These are phyloP conservation scores for Aleurites moluccanus DNA, from an alignment of 441 rosid species.

Conservation along the genomic window DNA sequence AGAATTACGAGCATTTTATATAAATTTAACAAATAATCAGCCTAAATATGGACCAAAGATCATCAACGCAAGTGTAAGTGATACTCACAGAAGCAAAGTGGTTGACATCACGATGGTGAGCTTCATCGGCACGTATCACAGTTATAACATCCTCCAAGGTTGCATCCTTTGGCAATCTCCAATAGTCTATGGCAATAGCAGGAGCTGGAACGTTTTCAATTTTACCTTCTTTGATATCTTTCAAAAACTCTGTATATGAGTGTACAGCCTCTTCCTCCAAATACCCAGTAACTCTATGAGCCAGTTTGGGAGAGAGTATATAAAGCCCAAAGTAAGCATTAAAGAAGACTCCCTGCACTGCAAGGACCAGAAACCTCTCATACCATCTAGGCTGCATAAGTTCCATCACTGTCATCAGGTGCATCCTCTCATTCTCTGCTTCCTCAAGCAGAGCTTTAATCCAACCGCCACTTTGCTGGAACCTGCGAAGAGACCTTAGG, in stretches of 20 bases:
- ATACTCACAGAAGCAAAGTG: constrained; percentile 51
- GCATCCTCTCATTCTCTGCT: constrained; percentile 96
- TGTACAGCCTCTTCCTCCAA: constrained; percentile 87
- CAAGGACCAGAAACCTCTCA: constrained; percentile 68
- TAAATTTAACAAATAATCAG: neutral
- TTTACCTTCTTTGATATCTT: constrained; percentile 68
- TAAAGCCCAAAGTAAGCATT: constrained; percentile 77
- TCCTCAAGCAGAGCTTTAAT: constrained; percentile 85
- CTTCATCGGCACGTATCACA: constrained; percentile 86
- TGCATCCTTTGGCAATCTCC: constrained; percentile 67
- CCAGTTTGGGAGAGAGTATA: constrained; percentile 68
- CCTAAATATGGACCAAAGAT: neutral
- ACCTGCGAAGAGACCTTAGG: constrained; percentile 62
- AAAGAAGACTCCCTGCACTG: constrained; percentile 82
- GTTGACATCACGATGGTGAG: constrained; percentile 91
- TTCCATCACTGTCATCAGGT: constrained; percentile 88
- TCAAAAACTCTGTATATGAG: constrained; percentile 78
- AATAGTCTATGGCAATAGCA: constrained; percentile 87
- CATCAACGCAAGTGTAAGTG: neutral
- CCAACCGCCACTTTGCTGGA: constrained; percentile 95
- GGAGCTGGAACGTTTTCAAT: constrained; percentile 79
- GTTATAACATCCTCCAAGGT: constrained; percentile 71
- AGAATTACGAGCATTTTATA: neutral
- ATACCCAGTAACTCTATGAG: constrained; percentile 80
- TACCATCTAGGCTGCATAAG: constrained; percentile 72